A percentile compares a stretch with the other conserved stretches of the same genome.
These are phyloP conservation scores for Aureobasidium sp. DNA, from an alignment of 2,329 filamentous ascomycete genomes.

Conservation along the genomic window DNA sequence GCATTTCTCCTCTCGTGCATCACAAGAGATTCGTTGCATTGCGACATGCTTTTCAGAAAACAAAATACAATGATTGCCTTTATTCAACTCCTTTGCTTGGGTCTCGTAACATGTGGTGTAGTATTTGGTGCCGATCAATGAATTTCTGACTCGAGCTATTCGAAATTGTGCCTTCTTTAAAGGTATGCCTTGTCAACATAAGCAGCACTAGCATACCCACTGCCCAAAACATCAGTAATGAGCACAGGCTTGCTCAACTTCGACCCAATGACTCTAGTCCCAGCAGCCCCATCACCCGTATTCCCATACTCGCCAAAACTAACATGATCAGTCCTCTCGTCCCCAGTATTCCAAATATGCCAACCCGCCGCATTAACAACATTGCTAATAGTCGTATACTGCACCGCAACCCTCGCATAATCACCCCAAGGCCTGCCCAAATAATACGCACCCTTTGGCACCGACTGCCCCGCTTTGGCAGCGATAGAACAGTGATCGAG, in stretches of 20 bases:
- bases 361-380: conserved; percentile 57
- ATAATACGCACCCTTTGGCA: conserved; percentile 37
- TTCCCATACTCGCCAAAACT: conserved; percentile 55
- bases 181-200: conserved; percentile 41
- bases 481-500: conserved; percentile 48
- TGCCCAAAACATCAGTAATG: conserved; percentile 42
- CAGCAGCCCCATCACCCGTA: conserved; percentile 49
- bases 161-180: neutral
- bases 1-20: neutral
- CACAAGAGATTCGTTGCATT: neutral
- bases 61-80: neutral
- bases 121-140: neutral
- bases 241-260: conserved; percentile 35
- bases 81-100: too few species aligned
- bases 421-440: conserved; percentile 49
- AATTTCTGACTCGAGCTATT: neutral
- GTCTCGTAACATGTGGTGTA: too few species aligned
- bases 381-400: conserved; percentile 44
- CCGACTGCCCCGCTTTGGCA: conserved; percentile 34
- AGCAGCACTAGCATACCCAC: conserved; percentile 28
- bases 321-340: conserved; percentile 46
- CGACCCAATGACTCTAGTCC: conserved; percentile 43
- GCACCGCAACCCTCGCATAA: conserved; percentile 47
- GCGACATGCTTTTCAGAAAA: neutral
- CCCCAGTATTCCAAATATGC: conserved; percentile 46